Evolutionary conservation across 768 basidiomycete species (phyloP).

Genomic region (Ramaria sp.): DNA sequence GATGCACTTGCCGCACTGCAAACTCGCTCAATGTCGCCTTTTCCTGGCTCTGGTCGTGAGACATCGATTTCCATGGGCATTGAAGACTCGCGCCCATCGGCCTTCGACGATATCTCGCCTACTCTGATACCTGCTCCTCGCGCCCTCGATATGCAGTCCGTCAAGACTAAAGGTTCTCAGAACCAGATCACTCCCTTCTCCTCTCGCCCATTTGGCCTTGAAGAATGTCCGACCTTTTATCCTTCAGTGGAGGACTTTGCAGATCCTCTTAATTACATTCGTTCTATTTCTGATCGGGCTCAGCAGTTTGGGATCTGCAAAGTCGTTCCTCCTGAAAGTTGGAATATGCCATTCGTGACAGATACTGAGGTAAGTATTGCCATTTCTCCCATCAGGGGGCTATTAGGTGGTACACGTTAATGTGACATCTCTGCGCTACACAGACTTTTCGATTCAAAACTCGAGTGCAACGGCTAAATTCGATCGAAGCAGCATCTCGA

Average conservation of each 20-base stretch:
- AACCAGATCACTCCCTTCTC: constrained; percentile 27
- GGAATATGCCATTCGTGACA: constrained; percentile 95
- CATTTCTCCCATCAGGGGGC: neutral
- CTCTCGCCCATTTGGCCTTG: constrained; percentile 73
- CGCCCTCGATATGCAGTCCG: constrained; percentile 53
- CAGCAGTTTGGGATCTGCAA: constrained; percentile 86
- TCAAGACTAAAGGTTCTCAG: constrained; percentile 55
- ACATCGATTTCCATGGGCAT: constrained; percentile 33
- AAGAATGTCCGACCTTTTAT: constrained; percentile 83
- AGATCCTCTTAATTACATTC: constrained; percentile 91
- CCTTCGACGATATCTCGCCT: constrained; percentile 36
- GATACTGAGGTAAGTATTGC: constrained; percentile 70
- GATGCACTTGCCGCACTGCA: constrained; percentile 75
- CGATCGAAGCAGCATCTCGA: constrained; percentile 92
- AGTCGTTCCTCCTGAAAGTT: constrained; percentile 83
- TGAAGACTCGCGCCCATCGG: constrained; percentile 16
- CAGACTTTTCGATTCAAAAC: constrained; percentile 94
- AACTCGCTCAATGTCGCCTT: constrained; percentile 48
- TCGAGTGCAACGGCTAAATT: constrained; percentile 86
- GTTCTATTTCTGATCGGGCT: constrained; percentile 61
- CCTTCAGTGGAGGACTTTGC: constrained; percentile 87
- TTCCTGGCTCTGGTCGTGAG: constrained; percentile 40
- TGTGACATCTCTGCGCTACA: constrained; percentile 15
- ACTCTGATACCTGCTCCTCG: constrained; percentile 53
- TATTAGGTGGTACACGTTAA: too few species aligned